Evolutionary conservation across 352 stramenopile species (phyloP).

Genomic region (Globisporangium yorkense): DNA sequence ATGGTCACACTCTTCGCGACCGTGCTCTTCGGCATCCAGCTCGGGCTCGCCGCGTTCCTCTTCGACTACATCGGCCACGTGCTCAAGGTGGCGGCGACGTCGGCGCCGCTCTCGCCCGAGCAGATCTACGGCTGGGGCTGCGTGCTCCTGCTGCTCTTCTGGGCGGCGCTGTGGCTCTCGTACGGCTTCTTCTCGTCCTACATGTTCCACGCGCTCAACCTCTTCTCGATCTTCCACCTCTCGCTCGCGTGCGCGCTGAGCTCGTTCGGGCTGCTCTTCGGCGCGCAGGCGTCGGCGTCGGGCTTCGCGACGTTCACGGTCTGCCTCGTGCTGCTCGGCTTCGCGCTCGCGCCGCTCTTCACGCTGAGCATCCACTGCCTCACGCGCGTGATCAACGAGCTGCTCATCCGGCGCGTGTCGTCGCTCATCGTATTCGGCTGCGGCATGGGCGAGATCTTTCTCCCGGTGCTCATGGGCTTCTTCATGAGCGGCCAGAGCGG

Average conservation of each 20-base stretch:
- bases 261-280: constrained; percentile 66
- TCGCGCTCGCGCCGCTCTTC: constrained; percentile 69
- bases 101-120: constrained; percentile 14
- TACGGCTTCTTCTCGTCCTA: constrained; percentile 73
- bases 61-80: constrained; percentile 77
- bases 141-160: constrained; percentile 69
- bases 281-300: constrained; percentile 21
- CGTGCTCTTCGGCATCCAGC: constrained; percentile 68
- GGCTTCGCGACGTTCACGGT: constrained; percentile 46
- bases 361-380: constrained; percentile 80
- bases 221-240: constrained; percentile 73
- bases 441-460: constrained; percentile 78
- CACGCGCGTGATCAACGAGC: constrained; percentile 77
- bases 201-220: constrained; percentile 71
- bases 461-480: constrained; percentile 83
- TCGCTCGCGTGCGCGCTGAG: constrained; percentile 55
- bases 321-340: constrained; percentile 56
- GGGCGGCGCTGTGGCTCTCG: constrained; percentile 59
- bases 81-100: constrained; percentile 20
- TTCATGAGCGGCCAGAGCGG: constrained; percentile 83
- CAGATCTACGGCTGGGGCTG: constrained; percentile 50
- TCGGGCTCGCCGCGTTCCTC: constrained; percentile 71
- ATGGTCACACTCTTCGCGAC: constrained; percentile 79
- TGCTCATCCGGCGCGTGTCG: constrained; percentile 69
- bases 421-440: constrained; percentile 83